Base-by-base conservation (phyloP, 1,284 basidiomycete genomes). In the Cryptococcus jaspeensis region DNA sequence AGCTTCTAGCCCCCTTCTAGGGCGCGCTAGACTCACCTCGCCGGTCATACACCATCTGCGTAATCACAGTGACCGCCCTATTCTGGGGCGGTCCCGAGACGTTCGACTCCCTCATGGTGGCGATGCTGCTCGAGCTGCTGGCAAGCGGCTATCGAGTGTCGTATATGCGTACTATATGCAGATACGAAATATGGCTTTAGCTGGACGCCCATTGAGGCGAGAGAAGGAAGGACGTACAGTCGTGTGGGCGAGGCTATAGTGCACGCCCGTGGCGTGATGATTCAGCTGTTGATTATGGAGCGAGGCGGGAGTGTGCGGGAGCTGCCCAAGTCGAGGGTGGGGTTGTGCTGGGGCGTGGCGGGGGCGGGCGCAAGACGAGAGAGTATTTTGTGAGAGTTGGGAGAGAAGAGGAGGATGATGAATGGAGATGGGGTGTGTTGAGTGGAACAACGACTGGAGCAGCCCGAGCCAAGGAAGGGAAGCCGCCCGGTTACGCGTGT, bases 61-160 rank as follows among this genome's bases (percentile, higher is more conserved):
- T 90, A 62, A 99, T 96, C 72, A 89, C 92, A 52, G 97, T 90
- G 73, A 89, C 92, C 15, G 95, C 95, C 80, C 92, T 85, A 81
- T 96, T 96, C 81, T 95, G 92, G 45, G 87, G 85, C 28, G 94
- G 92, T 79, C 95, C 95, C 55, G 89, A 88, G 80, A 95, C 94
- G 83, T 96, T 98, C 71, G 90, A 90, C 78, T 99, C 94, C 70
- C 95, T 85, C 95, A 99, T 98, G 47, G 40, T 65, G 62, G 23
- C 28, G 28, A 28, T 46, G 7, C 22, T 28, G 20, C 23, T 6
- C 13, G 20, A 28, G 44, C 20, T 28, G 16, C 7, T 46, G 20
- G 20, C 23, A 28, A 12, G 22, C 44, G 28, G 28, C 28, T 32
- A 32, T 32, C 5, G 28, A 5, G 9, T 9, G 28, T 32, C 5